Base-by-base conservation (phyloP, 2,329 filamentous ascomycete species). In the Paecilomyces sp. region DNA sequence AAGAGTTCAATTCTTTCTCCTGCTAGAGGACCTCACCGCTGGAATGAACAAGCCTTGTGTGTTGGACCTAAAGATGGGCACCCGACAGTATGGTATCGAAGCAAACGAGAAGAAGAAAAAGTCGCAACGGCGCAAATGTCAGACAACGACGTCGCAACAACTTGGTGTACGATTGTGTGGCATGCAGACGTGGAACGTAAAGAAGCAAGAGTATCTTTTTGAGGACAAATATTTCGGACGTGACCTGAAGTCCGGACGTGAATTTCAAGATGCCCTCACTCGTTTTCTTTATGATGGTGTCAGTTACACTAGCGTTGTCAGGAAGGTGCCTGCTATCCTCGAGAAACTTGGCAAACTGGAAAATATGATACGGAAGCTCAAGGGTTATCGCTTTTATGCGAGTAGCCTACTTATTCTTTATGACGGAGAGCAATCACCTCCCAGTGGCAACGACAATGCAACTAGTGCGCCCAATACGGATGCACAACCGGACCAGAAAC, bases 21-120 rank as follows among this genome's bases (percentile, higher is more conserved):
- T 99, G 0, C 79, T 99, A 9, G 94, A 99, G 75, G 94, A 99
- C 72, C 83, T 99, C 55, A 99, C 94, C 1, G 90, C 93, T 1
- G 93, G 93, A 34, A 97, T 99, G 94, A 92, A 91, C 71, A 87
- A 90, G 56, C 94, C 94, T 4, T 97, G 94, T 75, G 96, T 99
- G 61, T 89, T 99, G 74, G 94, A 99, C 71, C 81, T 99, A 63
- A 99, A 99, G 73, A 99, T 99, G 94, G 94, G 94, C 22, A 99
- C 94, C 7, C 88, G 94, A 1, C 94, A 99, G 71, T 97, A 97
- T 72, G 94, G 94, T 7, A 86, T 97, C 12, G 92, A 97, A 66
- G 94, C 94, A 1, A 87, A 84, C 57, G 87, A 91, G 52, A 96
- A 96, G 80, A 99, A 99, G 75, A 90, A 92, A 69, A 87, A 88